Evolutionary conservation across 345 rosid species (phyloP).

Genomic region (Cardamine chenopodiifolia): DNA sequence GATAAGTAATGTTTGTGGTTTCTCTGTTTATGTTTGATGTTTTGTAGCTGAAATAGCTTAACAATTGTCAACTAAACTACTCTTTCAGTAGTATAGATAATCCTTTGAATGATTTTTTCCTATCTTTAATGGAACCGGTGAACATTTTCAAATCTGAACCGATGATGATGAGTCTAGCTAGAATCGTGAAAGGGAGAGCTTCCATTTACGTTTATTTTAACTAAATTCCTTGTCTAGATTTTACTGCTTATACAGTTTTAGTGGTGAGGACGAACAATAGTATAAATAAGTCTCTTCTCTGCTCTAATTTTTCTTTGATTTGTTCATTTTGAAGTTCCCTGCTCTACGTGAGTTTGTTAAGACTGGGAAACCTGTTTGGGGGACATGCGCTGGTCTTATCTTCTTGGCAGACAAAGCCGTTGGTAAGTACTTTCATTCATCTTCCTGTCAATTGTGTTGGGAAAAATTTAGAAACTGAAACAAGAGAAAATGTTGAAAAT

Average conservation of each 20-base stretch:
- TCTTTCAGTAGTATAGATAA: slow-evolving; percentile 7
- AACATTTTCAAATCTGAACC: neutral
- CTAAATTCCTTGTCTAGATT: neutral
- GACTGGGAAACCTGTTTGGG: slow-evolving; percentile 95
- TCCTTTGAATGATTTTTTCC: neutral
- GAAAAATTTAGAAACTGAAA: neutral
- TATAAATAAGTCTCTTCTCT: neutral
- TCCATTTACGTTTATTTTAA: neutral
- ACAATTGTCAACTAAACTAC: neutral
- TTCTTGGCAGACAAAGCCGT: slow-evolving; percentile 82
- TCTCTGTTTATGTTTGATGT: slow-evolving; percentile 6
- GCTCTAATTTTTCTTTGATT: slow-evolving; percentile 22
- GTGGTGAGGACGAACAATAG: neutral
- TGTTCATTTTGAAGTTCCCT: slow-evolving; percentile 64
- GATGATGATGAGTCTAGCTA: neutral
- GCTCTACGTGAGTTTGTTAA: slow-evolving; percentile 87
- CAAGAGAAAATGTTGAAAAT: slow-evolving; percentile 17
- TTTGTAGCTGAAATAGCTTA: neutral
- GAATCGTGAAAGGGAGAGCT: neutral
- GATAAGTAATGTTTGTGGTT: slow-evolving; percentile 14
- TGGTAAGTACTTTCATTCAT: slow-evolving; percentile 54
- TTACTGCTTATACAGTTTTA: neutral
- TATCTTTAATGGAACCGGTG: neutral
- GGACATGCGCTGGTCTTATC: slow-evolving; percentile 97
- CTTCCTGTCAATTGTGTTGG: neutral